A percentile compares a stretch with the other conserved stretches of the same genome.
phyloP scores from a whole-genome alignment of 441 rosid genomes.

The Pelargonium citronellum region DNA sequence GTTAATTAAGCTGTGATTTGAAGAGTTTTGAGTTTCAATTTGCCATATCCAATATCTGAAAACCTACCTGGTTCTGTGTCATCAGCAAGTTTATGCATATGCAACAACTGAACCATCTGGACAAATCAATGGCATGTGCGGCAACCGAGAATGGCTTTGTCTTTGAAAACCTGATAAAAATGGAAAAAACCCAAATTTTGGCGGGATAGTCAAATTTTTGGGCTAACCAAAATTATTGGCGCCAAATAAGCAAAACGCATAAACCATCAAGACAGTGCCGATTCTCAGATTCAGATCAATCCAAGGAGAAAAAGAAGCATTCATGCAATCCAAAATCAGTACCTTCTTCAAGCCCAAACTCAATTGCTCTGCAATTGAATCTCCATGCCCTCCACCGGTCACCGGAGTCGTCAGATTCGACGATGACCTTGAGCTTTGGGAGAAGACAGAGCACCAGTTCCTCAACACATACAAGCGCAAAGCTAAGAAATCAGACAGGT shows the following conservation, averaged over 20 bases:
- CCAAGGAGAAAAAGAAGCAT: not conserved
- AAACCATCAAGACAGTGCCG: not conserved
- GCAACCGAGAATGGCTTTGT: no score
- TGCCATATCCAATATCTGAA: no score
- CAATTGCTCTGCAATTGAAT: slow-evolving; percentile 18
- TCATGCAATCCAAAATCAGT: slow-evolving; percentile 70
- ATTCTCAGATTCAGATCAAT: not conserved
- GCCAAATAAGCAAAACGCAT: not conserved
- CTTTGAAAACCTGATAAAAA: not conserved
- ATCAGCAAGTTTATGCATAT: no score
- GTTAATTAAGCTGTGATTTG: no score
- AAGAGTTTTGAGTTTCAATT: no score
- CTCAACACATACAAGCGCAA: slow-evolving; percentile 52
- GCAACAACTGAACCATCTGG: no score
- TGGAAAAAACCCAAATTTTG: not conserved
- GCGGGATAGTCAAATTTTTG: not conserved
- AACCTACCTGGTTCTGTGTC: no score
- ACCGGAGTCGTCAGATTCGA: slow-evolving; percentile 18
- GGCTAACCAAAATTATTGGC: not conserved
- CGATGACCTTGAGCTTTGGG: slow-evolving; percentile 41
- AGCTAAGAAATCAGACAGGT: slow-evolving; percentile 35
- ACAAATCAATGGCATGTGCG: no score
- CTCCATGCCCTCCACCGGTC: slow-evolving; percentile 19
- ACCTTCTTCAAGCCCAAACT: slow-evolving; percentile 60
- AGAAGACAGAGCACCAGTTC: slow-evolving; percentile 29